Conservation (phyloP, 495 filamentous ascomycete species). For the Peziza echinospora region DNA sequence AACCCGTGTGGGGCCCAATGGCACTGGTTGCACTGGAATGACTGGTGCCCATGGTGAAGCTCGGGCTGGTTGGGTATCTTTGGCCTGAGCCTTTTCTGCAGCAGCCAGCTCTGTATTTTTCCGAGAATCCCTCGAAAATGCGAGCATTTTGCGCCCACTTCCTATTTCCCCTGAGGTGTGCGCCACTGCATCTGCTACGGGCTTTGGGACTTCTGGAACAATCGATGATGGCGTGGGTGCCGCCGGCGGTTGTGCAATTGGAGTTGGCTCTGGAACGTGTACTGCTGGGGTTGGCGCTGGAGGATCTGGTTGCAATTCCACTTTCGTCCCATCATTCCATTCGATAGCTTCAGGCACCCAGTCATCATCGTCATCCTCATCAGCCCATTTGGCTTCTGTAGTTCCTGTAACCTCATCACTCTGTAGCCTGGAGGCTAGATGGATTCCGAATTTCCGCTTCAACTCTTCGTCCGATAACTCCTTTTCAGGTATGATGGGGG, state of each 20-base stretch:
- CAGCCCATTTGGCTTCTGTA: conserved; percentile 86
- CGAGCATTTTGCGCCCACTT: conserved; percentile 12
- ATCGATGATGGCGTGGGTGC: conserved; percentile 21
- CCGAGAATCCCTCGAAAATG: conserved; percentile 24
- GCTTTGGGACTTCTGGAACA: neutral
- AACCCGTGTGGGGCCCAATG: conserved; percentile 38
- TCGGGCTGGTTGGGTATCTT: conserved; percentile 47
- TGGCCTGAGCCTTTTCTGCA: conserved; percentile 33
- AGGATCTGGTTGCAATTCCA: conserved; percentile 24
- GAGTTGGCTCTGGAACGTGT: conserved; percentile 7
- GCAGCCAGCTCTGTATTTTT: conserved; percentile 32
- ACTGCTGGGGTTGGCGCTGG: conserved; percentile 16
- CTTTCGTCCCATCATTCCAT: conserved; percentile 94
- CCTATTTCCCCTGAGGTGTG: neutral
- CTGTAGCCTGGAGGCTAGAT: conserved; percentile 77
- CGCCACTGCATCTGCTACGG: neutral
- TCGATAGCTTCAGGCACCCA: conserved; percentile 93
- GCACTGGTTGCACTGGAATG: conserved; percentile 61
- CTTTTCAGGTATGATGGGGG: conserved; percentile 52
- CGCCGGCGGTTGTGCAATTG: conserved; percentile 10
- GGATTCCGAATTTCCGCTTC: conserved; percentile 86
- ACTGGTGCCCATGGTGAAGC: conserved; percentile 74
- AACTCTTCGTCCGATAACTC: conserved; percentile 94
- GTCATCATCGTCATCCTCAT: conserved; percentile 95
- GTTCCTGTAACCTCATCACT: conserved; percentile 47